Percentiles rank a stretch among this genome's conserved stretches.
Evolutionary conservation across 2,329 filamentous ascomycete species (phyloP).

Genomic region (Hirsutella rhossiliensis): DNA sequence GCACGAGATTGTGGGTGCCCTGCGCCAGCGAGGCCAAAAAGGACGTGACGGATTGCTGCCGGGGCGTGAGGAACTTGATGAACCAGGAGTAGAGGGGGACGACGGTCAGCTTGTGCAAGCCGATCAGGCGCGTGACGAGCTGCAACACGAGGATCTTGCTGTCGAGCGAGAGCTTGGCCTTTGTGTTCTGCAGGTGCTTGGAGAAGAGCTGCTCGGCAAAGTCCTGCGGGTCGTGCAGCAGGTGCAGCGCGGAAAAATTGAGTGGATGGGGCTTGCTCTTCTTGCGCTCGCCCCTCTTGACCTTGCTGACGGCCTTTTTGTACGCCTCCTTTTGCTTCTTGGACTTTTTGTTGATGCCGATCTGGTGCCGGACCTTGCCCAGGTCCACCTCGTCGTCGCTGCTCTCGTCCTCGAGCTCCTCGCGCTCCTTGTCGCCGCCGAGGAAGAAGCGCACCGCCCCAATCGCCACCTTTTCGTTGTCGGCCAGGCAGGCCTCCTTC

Average conservation of each 20-base stretch:
- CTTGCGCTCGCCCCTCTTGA: slow-evolving; percentile 76
- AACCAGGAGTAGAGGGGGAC: slow-evolving; percentile 94
- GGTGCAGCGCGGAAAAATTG: slow-evolving; percentile 92
- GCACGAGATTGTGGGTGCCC: slow-evolving; percentile 80
- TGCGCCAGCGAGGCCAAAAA: slow-evolving; percentile 90
- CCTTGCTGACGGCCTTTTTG: slow-evolving; percentile 67
- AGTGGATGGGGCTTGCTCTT: slow-evolving; percentile 78
- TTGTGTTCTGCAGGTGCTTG: slow-evolving; percentile 81
- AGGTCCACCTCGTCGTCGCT: slow-evolving; percentile 74
- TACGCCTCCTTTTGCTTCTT: slow-evolving; percentile 75
- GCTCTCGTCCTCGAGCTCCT: slow-evolving; percentile 82
- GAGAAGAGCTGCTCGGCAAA: slow-evolving; percentile 85
- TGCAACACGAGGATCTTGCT: slow-evolving; percentile 85
- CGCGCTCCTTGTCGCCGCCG: slow-evolving; percentile 88
- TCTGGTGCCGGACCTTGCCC: slow-evolving; percentile 69
- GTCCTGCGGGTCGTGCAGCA: slow-evolving; percentile 87
- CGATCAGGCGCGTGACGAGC: slow-evolving; percentile 80
- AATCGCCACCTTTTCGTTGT: slow-evolving; percentile 85
- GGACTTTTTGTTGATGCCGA: slow-evolving; percentile 90
- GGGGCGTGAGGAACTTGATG: slow-evolving; percentile 79
- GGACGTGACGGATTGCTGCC: slow-evolving; percentile 81
- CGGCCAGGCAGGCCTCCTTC: slow-evolving; percentile 80
- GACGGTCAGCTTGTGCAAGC: slow-evolving; percentile 82
- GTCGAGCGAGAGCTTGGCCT: slow-evolving; percentile 74
- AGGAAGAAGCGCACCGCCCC: slow-evolving; percentile 90